Evolutionary conservation across 768 basidiomycete genomes (phyloP).

Genomic region (Strobilomyces confusus): DNA sequence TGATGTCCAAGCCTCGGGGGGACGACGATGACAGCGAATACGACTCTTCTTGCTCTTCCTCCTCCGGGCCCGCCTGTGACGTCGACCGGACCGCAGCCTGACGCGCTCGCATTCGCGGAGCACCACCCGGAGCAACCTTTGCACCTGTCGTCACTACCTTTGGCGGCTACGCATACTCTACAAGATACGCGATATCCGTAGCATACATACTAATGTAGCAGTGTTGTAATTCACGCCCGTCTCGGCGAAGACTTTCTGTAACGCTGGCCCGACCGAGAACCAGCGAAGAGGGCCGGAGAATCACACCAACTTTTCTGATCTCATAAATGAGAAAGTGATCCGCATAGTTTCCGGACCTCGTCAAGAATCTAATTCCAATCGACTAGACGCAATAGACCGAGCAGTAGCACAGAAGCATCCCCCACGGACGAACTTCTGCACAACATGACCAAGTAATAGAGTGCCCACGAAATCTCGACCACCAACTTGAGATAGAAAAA

Average conservation of each 20-base stretch:
- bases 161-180: background rate
- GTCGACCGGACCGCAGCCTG: background rate
- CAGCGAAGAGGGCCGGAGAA: too few species aligned
- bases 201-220: background rate
- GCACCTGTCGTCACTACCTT: background rate
- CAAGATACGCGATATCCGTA: background rate
- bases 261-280: background rate
- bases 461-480: slow-evolving; percentile 26
- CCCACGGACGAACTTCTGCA: slow-evolving; percentile 27
- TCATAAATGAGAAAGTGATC: background rate
- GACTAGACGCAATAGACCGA: slow-evolving; percentile 25
- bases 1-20: slow-evolving; percentile 9
- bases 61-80: background rate
- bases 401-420: slow-evolving; percentile 18
- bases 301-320: background rate
- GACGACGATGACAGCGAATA: background rate
- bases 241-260: background rate
- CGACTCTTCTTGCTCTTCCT: background rate
- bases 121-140: background rate
- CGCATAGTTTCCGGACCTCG: background rate
- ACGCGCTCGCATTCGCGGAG: background rate
- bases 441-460: slow-evolving; percentile 25
- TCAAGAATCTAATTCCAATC: slow-evolving; percentile 28
- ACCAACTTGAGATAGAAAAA: slow-evolving; percentile 28
- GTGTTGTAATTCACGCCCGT: background rate